Evolutionary conservation across 768 basidiomycete genomes (phyloP).

Genomic region (Leccinum rimulosum): DNA sequence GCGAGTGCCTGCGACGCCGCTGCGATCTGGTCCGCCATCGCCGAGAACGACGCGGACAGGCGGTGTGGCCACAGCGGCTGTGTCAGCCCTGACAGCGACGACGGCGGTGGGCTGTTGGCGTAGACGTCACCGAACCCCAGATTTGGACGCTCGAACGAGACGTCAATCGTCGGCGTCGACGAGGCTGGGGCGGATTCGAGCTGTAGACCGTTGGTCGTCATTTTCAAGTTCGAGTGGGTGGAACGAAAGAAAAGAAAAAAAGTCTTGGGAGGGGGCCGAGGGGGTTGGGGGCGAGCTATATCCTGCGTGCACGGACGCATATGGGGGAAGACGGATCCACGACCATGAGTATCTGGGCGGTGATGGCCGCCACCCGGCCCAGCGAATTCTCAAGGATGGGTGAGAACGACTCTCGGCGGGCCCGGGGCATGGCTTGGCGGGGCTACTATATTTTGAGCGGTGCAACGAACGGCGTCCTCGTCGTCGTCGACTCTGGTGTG

Average conservation of each 20-base stretch:
- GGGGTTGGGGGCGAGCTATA: neutral
- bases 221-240: neutral
- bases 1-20: slow-evolving; percentile 40
- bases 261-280: neutral
- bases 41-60: slow-evolving; percentile 37
- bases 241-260: neutral
- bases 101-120: neutral
- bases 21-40: slow-evolving; percentile 41
- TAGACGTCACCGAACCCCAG: neutral
- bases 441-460: neutral
- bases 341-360: slow-evolving; percentile 1
- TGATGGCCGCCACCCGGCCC: neutral
- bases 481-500: neutral
- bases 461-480: neutral
- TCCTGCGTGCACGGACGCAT: neutral
- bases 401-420: neutral
- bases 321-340: neutral
- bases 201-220: neutral
- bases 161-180: slow-evolving; percentile 19
- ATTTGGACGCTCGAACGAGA: slow-evolving; percentile 11
- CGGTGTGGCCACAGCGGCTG: slow-evolving; percentile 31
- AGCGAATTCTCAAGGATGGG: neutral
- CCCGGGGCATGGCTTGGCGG: neutral
- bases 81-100: neutral
- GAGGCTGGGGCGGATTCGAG: slow-evolving; percentile 5